Base-by-base conservation (phyloP, 176 grass and related monocot species). In the Oropetium thomaeum region DNA sequence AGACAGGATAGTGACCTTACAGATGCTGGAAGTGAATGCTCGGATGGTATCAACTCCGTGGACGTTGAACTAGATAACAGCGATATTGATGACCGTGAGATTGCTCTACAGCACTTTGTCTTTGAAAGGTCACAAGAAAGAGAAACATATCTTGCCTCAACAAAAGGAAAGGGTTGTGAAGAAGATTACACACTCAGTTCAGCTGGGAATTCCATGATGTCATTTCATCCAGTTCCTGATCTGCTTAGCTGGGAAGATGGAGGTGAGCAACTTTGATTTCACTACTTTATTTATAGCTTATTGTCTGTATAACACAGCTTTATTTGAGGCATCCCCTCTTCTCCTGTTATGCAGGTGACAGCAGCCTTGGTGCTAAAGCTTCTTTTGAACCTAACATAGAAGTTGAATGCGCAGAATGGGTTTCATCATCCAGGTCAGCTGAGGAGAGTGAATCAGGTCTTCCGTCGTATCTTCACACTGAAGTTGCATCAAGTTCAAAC, bases 11-110 rank as follows among this genome's bases (percentile, higher is more conserved):
- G 44, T 62, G 88, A 79, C 59, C 80, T 76, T 62, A 66, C 71
- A 53, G 89, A 92, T 78, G 72, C 37, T 80, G 89, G 62, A 69
- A 96, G 93, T 72, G 79, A 92, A 72, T 89, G 83, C 71, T 96
- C 89, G 54, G 87, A 96, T 79, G 87, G 77, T 45, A 81, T 85
- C 70, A 90, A 86, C 31, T 96, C 93, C 9, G 45, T 96, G 74
- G 84, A 87, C 80, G 89, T 92, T 83, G 86, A 89, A 83, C 81
- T 85, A 65, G 93, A 92, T 82, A 70, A 85, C 37, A 92, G 81
- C 48, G 93, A 89, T 74, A 92, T 96, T 74, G 83, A 90, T 47
- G 86, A 86, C 41, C 83, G 83, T 69, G 93, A 87, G 58, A 92
- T 80, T 74, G 48, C 75, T 70, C 80, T 84, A 35, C 73, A 86